Conservation (phyloP, 164 flowering plant genomes). For the Tetrastigma voinierianum region DNA sequence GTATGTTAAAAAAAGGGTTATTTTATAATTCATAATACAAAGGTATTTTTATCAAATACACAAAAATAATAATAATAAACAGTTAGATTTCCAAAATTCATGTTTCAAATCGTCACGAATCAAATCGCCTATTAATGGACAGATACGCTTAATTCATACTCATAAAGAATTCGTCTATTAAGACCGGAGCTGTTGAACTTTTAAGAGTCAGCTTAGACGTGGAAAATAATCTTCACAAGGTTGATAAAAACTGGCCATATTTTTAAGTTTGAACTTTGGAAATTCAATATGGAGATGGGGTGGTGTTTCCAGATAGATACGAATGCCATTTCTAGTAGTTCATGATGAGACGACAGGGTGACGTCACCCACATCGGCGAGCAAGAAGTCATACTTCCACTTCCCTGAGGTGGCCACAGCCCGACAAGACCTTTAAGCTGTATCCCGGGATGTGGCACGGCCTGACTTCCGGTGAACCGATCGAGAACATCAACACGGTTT, state of each 20-base stretch:
- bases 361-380: slow-evolving; percentile 57
- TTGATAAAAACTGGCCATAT: not conserved
- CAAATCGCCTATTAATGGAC: slow-evolving; percentile 2
- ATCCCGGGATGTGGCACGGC: slow-evolving; percentile 85
- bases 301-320: slow-evolving; percentile 34
- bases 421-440: slow-evolving; percentile 74
- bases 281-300: too few relatives aligned
- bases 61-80: too few relatives aligned
- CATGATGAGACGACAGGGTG: slow-evolving; percentile 80
- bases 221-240: slow-evolving; percentile 67
- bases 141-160: slow-evolving; percentile 67
- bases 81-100: too few relatives aligned
- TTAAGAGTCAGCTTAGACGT: slow-evolving; percentile 50
- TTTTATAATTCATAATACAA: too few relatives aligned
- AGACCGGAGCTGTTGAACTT: slow-evolving; percentile 74
- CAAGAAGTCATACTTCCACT: slow-evolving; percentile 39
- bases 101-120: too few relatives aligned
- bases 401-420: slow-evolving; percentile 55
- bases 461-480: slow-evolving; percentile 66
- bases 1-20: too few relatives aligned
- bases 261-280: too few relatives aligned
- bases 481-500: slow-evolving; percentile 55
- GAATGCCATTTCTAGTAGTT: slow-evolving; percentile 68
- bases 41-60: too few relatives aligned
- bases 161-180: slow-evolving; percentile 76